A percentile compares a stretch with the other conserved stretches of the same genome.
phyloP scores from a whole-genome alignment of 2,329 filamentous ascomycete species.

The Xylariaceae sp. region DNA sequence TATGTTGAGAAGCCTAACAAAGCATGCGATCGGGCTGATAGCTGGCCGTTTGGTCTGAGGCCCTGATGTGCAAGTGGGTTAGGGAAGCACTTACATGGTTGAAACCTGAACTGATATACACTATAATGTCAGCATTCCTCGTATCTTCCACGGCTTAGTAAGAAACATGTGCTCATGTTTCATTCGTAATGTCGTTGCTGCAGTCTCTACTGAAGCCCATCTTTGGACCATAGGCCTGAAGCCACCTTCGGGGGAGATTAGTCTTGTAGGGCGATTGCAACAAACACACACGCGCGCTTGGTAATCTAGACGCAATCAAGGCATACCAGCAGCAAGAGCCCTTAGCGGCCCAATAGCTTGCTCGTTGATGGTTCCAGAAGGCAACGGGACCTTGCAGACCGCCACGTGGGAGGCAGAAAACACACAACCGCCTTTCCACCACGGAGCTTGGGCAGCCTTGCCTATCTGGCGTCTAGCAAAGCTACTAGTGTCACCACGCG shows the following conservation, averaged over 20 bases:
- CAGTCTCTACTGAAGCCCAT: constrained; percentile 11
- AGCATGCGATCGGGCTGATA: constrained; percentile 19
- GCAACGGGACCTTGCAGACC: constrained; percentile 38
- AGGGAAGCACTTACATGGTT: constrained; percentile 22
- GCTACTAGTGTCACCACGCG: constrained; percentile 33
- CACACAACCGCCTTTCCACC: constrained; percentile 32
- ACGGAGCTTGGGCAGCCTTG: constrained; percentile 35
- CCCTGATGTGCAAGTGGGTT: constrained; percentile 19
- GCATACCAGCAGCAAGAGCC: constrained; percentile 8
- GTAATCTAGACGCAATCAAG: background rate
- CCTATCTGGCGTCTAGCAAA: constrained; percentile 30
- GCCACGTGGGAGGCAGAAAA: constrained; percentile 29
- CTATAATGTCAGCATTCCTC: too few relatives aligned
- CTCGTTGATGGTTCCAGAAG: constrained; percentile 33
- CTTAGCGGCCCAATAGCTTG: constrained; percentile 25
- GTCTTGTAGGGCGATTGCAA: too few relatives aligned
- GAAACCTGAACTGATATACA: background rate
- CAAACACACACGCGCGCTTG: constrained; percentile 19
- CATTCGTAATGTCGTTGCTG: constrained; percentile 10
- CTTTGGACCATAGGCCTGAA: background rate
- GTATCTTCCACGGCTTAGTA: background rate
- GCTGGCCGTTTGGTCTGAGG: constrained; percentile 17
- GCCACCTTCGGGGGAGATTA: background rate
- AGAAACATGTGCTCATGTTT: background rate
- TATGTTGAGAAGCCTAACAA: constrained; percentile 18